phyloP scores from a whole-genome alignment of 768 basidiomycete genomes.

The Leccinum olivaceopallidum region DNA sequence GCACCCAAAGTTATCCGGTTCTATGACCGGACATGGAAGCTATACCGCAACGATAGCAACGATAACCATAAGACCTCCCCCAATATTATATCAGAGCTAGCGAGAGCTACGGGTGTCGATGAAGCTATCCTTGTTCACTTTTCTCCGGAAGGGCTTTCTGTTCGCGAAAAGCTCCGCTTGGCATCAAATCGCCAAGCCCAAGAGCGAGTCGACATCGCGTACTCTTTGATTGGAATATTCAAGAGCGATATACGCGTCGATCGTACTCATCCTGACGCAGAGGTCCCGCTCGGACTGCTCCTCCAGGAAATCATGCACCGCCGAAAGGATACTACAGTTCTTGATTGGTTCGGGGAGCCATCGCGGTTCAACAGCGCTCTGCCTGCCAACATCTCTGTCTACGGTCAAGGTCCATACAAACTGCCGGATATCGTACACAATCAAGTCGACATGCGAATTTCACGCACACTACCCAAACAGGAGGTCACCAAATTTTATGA shows the following conservation, averaged over 20 bases:
- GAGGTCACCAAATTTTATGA: neutral
- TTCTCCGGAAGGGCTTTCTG: conserved; percentile 1
- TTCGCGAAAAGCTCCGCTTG: conserved; percentile 12
- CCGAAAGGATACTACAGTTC: conserved; percentile 12
- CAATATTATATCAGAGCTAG: conserved; percentile 1
- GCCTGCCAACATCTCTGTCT: conserved; percentile 17
- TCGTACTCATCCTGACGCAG: neutral
- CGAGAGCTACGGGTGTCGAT: neutral
- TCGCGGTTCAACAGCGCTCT: conserved; percentile 19
- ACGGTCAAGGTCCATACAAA: conserved; percentile 1
- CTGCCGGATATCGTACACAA: neutral
- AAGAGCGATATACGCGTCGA: conserved; percentile 14
- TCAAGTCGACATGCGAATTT: neutral
- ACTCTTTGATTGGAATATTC: conserved; percentile 19
- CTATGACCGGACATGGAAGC: conserved; percentile 6
- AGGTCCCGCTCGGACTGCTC: conserved; percentile 11
- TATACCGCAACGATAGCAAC: neutral
- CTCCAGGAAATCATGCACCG: conserved; percentile 17
- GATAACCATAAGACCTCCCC: conserved; percentile 9
- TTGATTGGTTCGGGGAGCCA: conserved; percentile 20
- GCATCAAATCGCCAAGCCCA: conserved; percentile 16
- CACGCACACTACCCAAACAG: neutral
- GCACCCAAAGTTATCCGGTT: conserved; percentile 14
- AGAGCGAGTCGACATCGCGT: conserved; percentile 12
- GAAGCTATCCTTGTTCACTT: neutral